Evolutionary conservation across 2,329 filamentous ascomycete species (phyloP).

Genomic region (Bipolaris zeicola): DNA sequence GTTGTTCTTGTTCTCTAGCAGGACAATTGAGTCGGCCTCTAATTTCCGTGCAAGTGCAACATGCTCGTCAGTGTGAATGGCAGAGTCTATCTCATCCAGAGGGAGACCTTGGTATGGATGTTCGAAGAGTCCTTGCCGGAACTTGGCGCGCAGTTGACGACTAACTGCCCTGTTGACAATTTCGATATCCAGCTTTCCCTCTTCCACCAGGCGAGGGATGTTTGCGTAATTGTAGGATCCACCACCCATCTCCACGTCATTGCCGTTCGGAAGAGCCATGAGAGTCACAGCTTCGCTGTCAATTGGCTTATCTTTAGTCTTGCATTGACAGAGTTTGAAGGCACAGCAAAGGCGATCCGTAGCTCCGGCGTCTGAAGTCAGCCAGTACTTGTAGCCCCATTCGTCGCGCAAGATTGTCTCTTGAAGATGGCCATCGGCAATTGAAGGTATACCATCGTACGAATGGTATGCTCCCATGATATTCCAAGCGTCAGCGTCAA

Average conservation of each 20-base stretch:
- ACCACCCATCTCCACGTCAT: conserved; percentile 78
- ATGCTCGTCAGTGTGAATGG: conserved; percentile 66
- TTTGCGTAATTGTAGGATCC: conserved; percentile 71
- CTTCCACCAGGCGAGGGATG: conserved; percentile 68
- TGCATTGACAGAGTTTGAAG: conserved; percentile 67
- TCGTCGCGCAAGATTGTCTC: conserved; percentile 70
- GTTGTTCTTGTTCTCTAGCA: conserved; percentile 72
- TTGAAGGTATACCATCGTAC: conserved; percentile 72
- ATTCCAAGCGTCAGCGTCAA: conserved; percentile 69
- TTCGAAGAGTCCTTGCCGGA: conserved; percentile 73
- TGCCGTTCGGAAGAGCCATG: conserved; percentile 69
- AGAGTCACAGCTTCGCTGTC: conserved; percentile 70
- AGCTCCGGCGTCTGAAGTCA: conserved; percentile 70
- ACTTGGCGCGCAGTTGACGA: conserved; percentile 70
- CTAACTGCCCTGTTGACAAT: conserved; percentile 70
- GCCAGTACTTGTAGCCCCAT: conserved; percentile 75
- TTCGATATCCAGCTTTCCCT: conserved; percentile 64
- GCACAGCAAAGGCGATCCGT: conserved; percentile 69
- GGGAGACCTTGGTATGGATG: conserved; percentile 67
- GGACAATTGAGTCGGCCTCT: conserved; percentile 71
- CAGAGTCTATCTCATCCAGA: conserved; percentile 59
- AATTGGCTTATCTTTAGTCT: conserved; percentile 54
- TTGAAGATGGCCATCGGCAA: conserved; percentile 68
- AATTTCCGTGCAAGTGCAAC: conserved; percentile 67
- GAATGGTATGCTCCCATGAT: conserved; percentile 79